A percentile compares a stretch with the other conserved stretches of the same genome.
phyloP scores from a whole-genome alignment of 495 filamentous ascomycete species.

The Cladorrhinum samala region DNA sequence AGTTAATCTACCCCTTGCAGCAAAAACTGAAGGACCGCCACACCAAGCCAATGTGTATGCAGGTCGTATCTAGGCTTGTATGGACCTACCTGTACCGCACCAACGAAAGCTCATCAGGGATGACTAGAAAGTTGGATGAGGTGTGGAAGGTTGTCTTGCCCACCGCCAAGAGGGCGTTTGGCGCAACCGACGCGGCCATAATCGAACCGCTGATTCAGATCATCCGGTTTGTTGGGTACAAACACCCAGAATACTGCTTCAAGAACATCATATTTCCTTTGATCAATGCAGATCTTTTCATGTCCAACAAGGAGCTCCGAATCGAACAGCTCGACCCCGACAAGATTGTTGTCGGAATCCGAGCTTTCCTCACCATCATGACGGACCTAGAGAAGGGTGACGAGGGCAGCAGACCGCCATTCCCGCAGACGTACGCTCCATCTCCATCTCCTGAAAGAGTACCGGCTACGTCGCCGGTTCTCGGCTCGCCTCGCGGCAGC shows the following conservation, averaged over 20 bases:
- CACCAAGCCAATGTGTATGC: constrained; percentile 71
- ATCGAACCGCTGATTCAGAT: constrained; percentile 88
- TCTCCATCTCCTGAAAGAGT: constrained; percentile 35
- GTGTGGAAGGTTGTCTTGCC: constrained; percentile 76
- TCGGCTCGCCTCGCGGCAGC: constrained; percentile 35
- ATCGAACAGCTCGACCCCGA: constrained; percentile 94
- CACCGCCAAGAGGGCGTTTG: constrained; percentile 64
- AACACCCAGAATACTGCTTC: constrained; percentile 89
- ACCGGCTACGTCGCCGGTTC: constrained; percentile 47
- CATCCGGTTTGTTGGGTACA: constrained; percentile 91
- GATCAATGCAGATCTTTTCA: constrained; percentile 85
- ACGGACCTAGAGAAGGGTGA: constrained; percentile 86
- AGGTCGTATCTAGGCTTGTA: constrained; percentile 83
- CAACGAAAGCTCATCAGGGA: constrained; percentile 58
- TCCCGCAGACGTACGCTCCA: constrained; percentile 57
- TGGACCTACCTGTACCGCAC: constrained; percentile 93
- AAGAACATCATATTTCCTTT: constrained; percentile 86
- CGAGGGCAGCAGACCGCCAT: constrained; percentile 70
- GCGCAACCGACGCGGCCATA: constrained; percentile 72
- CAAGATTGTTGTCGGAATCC: constrained; percentile 91
- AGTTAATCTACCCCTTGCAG: constrained; percentile 67
- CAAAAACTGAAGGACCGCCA: constrained; percentile 75
- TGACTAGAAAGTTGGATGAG: constrained; percentile 78
- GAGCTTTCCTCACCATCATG: constrained; percentile 88
- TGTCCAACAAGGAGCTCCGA: constrained; percentile 68